These are phyloP conservation scores for Ustilago hordei DNA, from an alignment of 1,284 basidiomycete species.

Conservation along the genomic window DNA sequence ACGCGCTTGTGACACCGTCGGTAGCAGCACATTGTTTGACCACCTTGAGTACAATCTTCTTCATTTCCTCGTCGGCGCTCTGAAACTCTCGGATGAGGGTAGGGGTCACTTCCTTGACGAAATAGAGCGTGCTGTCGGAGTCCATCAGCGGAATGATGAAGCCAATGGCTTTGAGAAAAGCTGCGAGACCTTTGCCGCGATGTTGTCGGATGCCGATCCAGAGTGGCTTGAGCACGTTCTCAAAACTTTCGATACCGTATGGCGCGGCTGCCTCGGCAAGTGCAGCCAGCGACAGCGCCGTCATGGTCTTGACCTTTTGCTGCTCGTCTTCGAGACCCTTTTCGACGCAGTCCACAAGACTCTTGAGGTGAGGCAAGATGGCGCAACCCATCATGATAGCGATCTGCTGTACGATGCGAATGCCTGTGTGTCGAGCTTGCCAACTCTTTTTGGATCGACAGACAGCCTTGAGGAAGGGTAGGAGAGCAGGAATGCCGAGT, in stretches of 20 bases:
- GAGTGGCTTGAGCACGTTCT: slow-evolving; percentile 95
- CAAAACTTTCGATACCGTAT: slow-evolving; percentile 99
- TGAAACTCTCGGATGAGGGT: slow-evolving; percentile 95
- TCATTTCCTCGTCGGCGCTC: slow-evolving; percentile 99
- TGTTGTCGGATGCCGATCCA: slow-evolving; percentile 98
- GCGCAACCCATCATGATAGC: slow-evolving; percentile 99
- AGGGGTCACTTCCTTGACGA: slow-evolving; percentile 68
- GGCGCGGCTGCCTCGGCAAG: slow-evolving; percentile 96
- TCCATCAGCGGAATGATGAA: slow-evolving; percentile 99
- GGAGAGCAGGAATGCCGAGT: slow-evolving; percentile 93
- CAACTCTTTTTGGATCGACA: slow-evolving; percentile 99
- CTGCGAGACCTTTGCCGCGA: slow-evolving; percentile 96
- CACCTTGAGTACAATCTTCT: slow-evolving; percentile 98
- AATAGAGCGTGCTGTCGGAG: slow-evolving; percentile 76
- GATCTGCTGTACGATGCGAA: slow-evolving; percentile 99
- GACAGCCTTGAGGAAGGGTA: slow-evolving; percentile 97
- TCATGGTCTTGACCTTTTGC: slow-evolving; percentile 99
- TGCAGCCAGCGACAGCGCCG: slow-evolving; percentile 93
- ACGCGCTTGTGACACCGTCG: slow-evolving; percentile 73
- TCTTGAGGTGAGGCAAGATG: slow-evolving; percentile 95
- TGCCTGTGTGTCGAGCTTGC: slow-evolving; percentile 99
- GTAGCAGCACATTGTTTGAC: slow-evolving; percentile 99
- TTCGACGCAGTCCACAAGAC: slow-evolving; percentile 94
- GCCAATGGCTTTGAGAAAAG: slow-evolving; percentile 98
- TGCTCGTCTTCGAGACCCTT: slow-evolving; percentile 97